Evolutionary conservation across 768 basidiomycete species (phyloP).

Genomic region (Lactarius indigo): DNA sequence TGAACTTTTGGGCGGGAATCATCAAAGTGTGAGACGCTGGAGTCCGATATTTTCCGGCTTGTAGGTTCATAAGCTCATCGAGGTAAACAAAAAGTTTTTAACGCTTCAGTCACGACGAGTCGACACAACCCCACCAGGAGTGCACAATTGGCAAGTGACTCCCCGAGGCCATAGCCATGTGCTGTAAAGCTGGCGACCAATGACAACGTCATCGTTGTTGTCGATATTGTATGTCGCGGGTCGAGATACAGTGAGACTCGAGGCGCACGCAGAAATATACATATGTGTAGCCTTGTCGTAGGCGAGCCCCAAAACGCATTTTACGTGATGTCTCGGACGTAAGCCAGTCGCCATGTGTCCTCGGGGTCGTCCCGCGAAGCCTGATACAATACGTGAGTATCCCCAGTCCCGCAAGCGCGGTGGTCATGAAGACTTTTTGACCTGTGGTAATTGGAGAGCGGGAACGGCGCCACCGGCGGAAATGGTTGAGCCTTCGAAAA

Average conservation of each 20-base stretch:
- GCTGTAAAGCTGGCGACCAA: conserved; percentile 19
- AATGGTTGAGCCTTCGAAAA: no score
- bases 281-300: neutral
- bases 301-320: neutral
- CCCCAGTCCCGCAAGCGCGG: no score
- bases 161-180: conserved; percentile 15
- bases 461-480: no score
- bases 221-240: conserved; percentile 23
- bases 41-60: neutral
- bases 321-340: no score
- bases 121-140: conserved; percentile 4
- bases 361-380: no score
- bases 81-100: neutral
- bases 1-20: conserved; percentile 2
- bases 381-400: no score
- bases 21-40: neutral
- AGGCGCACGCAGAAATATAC: neutral
- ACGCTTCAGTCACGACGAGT: neutral
- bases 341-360: neutral
- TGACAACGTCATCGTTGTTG: conserved; percentile 17
- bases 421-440: conserved; percentile 59
- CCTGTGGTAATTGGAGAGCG: no score
- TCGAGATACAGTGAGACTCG: neutral
- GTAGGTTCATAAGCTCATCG: conserved; percentile 11
- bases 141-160: conserved; percentile 17